phyloP scores from a whole-genome alignment of 805 yeast genomes.

The Teunomyces panamensis region DNA sequence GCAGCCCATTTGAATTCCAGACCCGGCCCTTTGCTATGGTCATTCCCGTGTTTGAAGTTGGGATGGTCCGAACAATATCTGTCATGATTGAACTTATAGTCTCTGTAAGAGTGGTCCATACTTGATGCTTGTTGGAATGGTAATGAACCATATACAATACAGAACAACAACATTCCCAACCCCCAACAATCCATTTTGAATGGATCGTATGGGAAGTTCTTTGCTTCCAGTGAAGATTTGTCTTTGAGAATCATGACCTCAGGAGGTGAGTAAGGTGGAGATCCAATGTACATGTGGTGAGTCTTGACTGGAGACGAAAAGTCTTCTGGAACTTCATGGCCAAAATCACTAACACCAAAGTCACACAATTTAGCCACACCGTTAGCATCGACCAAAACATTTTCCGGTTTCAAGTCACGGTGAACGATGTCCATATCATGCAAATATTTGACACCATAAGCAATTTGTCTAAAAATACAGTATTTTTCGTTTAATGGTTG shows the following conservation, averaged over 20 bases:
- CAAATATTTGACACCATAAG: slow-evolving; percentile 57
- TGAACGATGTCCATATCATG: slow-evolving; percentile 70
- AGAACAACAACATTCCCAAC: slow-evolving; percentile 64
- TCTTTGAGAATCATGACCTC: slow-evolving; percentile 59
- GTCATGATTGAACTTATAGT: slow-evolving; percentile 50
- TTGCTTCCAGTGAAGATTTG: slow-evolving; percentile 25
- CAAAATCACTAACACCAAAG: slow-evolving; percentile 72
- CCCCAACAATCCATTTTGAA: slow-evolving; percentile 72
- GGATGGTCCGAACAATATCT: slow-evolving; percentile 42
- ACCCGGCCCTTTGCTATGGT: slow-evolving; percentile 59
- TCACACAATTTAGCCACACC: slow-evolving; percentile 71
- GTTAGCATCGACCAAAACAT: slow-evolving; percentile 53
- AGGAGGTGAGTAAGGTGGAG: slow-evolving; percentile 81
- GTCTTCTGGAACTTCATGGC: slow-evolving; percentile 53
- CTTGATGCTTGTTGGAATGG: slow-evolving; percentile 57
- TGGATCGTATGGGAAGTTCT: slow-evolving; percentile 54
- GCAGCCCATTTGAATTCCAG: slow-evolving; percentile 68
- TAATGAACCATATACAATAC: slow-evolving; percentile 52
- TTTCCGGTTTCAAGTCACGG: slow-evolving; percentile 74
- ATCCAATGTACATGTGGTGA: slow-evolving; percentile 59
- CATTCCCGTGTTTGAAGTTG: slow-evolving; percentile 45
- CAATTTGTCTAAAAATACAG: slow-evolving; percentile 68
- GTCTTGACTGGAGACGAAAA: slow-evolving; percentile 37
- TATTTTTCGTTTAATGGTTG: slow-evolving; percentile 49
- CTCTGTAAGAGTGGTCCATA: slow-evolving; percentile 52